Conservation (phyloP, 1,284 basidiomycete species). For the Mycena sp. region DNA sequence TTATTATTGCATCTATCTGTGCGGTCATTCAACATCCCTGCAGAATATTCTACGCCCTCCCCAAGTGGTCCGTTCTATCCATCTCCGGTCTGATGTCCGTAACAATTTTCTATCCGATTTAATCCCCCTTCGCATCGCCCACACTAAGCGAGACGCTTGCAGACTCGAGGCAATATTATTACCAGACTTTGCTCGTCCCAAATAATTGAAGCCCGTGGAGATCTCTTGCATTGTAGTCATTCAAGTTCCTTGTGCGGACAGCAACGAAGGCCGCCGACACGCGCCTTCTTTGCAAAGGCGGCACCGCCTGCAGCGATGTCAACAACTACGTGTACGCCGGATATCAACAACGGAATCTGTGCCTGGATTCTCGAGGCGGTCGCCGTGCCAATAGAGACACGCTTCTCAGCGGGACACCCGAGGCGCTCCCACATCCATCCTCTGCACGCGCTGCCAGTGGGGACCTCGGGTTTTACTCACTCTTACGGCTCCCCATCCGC, state of each 20-base stretch:
- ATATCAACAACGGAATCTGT: constrained; percentile 2
- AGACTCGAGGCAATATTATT: background rate
- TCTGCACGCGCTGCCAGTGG: no score
- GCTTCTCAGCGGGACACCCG: no score
- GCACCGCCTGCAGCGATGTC: background rate
- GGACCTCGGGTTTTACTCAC: no score
- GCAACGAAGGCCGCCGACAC: background rate
- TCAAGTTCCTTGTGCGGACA: background rate
- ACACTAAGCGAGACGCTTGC: no score
- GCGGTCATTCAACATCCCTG: background rate
- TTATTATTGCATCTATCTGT: background rate
- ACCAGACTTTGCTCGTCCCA: background rate
- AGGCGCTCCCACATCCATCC: no score
- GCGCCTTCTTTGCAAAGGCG: background rate
- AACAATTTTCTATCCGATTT: no score
- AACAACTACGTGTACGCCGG: background rate
- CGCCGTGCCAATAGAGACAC: constrained; percentile 3
- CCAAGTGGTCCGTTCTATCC: no score
- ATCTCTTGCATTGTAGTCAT: background rate
- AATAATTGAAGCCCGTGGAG: background rate
- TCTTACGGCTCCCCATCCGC: no score
- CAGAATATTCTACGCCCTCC: no score
- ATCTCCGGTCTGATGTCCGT: no score
- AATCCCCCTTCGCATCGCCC: no score
- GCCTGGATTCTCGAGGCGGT: constrained; percentile 2